These are phyloP conservation scores for Penicillium longicatenatum DNA, from an alignment of 495 filamentous ascomycete species.

Conservation along the genomic window DNA sequence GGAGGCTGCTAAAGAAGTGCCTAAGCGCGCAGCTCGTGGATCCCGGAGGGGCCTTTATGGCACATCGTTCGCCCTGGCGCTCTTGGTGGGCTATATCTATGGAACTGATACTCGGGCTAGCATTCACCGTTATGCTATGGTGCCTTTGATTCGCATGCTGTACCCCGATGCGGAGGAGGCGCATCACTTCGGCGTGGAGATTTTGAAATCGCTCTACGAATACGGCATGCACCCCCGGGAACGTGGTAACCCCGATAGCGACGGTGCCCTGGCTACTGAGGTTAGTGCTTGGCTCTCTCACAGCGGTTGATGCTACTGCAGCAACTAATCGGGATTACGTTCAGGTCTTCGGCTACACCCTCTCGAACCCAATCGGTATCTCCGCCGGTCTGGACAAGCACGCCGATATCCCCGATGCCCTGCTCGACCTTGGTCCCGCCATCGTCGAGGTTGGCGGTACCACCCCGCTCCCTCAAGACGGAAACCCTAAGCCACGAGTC, in stretches of 20 bases:
- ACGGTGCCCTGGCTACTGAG: conserved; percentile 55
- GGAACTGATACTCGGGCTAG: conserved; percentile 88
- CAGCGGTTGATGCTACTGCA: not conserved
- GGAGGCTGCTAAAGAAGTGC: conserved; percentile 34
- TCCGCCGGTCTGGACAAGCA: conserved; percentile 95
- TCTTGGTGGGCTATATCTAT: conserved; percentile 68
- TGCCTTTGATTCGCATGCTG: conserved; percentile 68
- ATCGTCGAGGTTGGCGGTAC: conserved; percentile 91
- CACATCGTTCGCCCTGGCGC: conserved; percentile 53
- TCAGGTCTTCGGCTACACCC: conserved; percentile 73
- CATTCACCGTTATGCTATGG: conserved; percentile 78
- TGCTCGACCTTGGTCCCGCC: conserved; percentile 78
- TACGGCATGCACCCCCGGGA: conserved; percentile 73
- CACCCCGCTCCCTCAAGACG: conserved; percentile 80
- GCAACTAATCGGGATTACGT: conserved; percentile 7
- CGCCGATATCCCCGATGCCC: conserved; percentile 77
- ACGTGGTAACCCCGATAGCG: conserved; percentile 55
- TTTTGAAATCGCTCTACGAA: conserved; percentile 56
- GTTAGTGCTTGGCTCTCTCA: conserved; percentile 26
- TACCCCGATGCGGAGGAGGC: conserved; percentile 89
- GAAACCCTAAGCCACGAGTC: conserved; percentile 84
- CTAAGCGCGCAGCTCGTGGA: conserved; percentile 36
- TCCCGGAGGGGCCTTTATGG: conserved; percentile 55
- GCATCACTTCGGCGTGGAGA: conserved; percentile 72
- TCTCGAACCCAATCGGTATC: conserved; percentile 86